Conservation (phyloP, 2,329 filamentous ascomycete genomes). For the Geosmithia morbida region DNA sequence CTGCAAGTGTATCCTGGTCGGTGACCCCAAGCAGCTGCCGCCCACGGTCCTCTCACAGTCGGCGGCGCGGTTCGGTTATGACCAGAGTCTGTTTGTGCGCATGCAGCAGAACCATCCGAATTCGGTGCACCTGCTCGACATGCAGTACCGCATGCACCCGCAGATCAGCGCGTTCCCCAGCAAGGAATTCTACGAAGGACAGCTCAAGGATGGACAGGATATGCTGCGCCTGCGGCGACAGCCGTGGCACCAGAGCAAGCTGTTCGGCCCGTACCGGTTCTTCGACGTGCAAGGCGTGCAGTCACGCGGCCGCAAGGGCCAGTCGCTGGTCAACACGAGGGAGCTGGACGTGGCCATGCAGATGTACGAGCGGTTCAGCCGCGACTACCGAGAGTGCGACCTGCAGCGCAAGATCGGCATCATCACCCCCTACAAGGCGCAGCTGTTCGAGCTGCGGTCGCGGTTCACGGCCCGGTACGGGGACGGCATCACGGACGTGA, state of each 20-base stretch:
- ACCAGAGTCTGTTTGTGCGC: constrained; percentile 94
- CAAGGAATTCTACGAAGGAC: constrained; percentile 79
- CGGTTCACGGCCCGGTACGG: constrained; percentile 64
- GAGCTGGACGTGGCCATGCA: constrained; percentile 79
- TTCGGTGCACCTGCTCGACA: constrained; percentile 88
- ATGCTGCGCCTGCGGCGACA: constrained; percentile 65
- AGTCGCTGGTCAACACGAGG: constrained; percentile 78
- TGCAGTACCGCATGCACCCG: constrained; percentile 98
- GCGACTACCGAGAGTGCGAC: constrained; percentile 55
- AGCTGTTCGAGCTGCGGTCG: constrained; percentile 64
- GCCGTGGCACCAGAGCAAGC: constrained; percentile 70
- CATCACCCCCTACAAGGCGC: constrained; percentile 95
- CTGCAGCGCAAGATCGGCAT: constrained; percentile 81
- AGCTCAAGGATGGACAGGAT: constrained; percentile 67
- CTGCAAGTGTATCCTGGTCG: constrained; percentile 90
- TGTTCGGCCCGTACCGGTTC: constrained; percentile 90
- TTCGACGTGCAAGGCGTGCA: constrained; percentile 91
- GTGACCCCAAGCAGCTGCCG: constrained; percentile 92
- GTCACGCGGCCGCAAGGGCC: constrained; percentile 63
- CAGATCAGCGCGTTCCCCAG: constrained; percentile 90
- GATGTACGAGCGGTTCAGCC: constrained; percentile 65
- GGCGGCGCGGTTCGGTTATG: constrained; percentile 84
- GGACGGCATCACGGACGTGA: constrained; percentile 55
- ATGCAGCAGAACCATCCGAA: constrained; percentile 90
- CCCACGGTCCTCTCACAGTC: constrained; percentile 92